Evolutionary conservation across 345 rosid species (phyloP).

Genomic region (Eucalyptus regnans): DNA sequence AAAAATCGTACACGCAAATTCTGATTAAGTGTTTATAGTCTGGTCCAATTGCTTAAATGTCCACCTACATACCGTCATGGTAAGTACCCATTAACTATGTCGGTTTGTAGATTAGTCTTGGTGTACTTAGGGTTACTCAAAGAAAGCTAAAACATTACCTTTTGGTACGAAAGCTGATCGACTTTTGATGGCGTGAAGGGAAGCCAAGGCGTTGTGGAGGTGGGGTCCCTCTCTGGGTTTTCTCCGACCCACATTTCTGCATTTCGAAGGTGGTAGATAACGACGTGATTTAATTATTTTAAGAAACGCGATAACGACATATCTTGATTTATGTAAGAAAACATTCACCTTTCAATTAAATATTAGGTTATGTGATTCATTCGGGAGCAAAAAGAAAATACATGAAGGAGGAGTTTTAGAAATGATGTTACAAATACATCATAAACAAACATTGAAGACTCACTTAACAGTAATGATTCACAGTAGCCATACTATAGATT

Average conservation of each 20-base stretch:
- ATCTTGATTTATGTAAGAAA: background rate
- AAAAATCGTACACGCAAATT: background rate
- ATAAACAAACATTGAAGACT: too few relatives aligned
- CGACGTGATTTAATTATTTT: background rate
- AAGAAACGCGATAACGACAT: background rate
- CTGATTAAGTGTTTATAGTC: background rate
- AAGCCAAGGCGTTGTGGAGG: background rate
- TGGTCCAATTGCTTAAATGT: background rate
- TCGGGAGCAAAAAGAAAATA: background rate
- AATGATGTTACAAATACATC: background rate
- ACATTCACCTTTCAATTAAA: background rate
- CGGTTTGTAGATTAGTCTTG: background rate
- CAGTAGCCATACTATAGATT: accelerated
- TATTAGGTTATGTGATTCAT: background rate
- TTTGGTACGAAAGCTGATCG: background rate
- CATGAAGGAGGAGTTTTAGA: background rate
- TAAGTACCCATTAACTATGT: background rate
- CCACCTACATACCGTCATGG: background rate
- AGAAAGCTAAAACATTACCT: background rate
- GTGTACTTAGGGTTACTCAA: background rate
- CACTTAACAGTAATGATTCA: background rate
- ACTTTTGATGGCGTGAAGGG: background rate
- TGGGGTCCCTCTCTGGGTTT: background rate
- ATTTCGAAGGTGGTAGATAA: background rate
- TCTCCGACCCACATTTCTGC: background rate